Evolutionary conservation across 108 stramenopile genomes (phyloP).

Genomic region (Mediolabrus comicus): DNA sequence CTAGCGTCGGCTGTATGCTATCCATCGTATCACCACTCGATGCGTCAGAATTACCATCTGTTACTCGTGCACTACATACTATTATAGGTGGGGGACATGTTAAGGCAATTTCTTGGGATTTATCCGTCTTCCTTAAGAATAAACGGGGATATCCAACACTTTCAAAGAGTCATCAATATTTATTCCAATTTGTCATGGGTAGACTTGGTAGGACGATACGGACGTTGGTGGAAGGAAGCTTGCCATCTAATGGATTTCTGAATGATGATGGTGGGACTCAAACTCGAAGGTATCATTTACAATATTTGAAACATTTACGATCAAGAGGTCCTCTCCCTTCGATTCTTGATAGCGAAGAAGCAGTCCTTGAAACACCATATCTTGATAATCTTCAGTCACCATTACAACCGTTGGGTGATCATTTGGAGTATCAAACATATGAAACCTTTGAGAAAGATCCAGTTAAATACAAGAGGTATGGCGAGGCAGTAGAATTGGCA

Average conservation of each 20-base stretch:
- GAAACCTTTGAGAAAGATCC: slow-evolving; percentile 98
- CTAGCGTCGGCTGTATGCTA: slow-evolving; percentile 53
- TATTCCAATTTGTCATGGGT: slow-evolving; percentile 66
- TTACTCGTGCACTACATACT: slow-evolving; percentile 53
- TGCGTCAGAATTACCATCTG: background rate
- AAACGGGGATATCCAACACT: slow-evolving; percentile 91
- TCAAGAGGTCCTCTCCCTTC: slow-evolving; percentile 32
- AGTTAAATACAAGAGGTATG: slow-evolving; percentile 93
- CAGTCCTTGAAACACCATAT: slow-evolving; percentile 74
- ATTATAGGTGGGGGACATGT: slow-evolving; percentile 79
- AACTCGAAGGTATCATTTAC: slow-evolving; percentile 67
- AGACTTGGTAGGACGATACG: slow-evolving; percentile 69
- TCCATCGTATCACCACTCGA: slow-evolving; percentile 22
- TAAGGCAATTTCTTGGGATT: slow-evolving; percentile 69
- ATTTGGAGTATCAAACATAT: slow-evolving; percentile 97
- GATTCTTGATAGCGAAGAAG: slow-evolving; percentile 68
- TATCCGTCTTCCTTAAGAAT: slow-evolving; percentile 86
- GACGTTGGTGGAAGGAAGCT: slow-evolving; percentile 60
- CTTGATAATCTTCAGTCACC: slow-evolving; percentile 95
- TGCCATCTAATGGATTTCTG: background rate
- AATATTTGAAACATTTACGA: slow-evolving; percentile 91
- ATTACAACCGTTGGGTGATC: slow-evolving; percentile 95
- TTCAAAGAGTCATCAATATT: slow-evolving; percentile 76
- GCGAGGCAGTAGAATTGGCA: slow-evolving; percentile 74
- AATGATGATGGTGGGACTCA: background rate